Evolutionary conservation across 352 stramenopile genomes (phyloP).

Genomic region (Pythium aristosporum): DNA sequence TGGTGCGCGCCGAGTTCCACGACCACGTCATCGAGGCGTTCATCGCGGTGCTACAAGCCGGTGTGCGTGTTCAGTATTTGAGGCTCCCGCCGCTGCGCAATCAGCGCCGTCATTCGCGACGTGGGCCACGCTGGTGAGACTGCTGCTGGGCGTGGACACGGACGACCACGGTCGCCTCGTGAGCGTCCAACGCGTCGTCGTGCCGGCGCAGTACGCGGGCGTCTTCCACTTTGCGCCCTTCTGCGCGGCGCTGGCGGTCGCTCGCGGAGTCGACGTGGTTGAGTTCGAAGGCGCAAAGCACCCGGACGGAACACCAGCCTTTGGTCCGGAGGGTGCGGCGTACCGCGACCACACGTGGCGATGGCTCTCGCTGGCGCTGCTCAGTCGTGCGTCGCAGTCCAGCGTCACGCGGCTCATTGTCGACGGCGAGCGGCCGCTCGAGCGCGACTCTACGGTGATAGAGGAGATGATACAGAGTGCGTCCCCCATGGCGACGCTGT

Average conservation of each 20-base stretch:
- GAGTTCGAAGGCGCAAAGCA: neutral
- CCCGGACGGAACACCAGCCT: neutral
- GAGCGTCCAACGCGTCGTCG: neutral
- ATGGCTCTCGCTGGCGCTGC: neutral
- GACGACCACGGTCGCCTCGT: neutral
- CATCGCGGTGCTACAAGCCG: neutral
- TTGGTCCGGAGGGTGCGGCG: neutral
- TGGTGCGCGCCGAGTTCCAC: neutral
- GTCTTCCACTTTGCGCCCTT: constrained; percentile 3
- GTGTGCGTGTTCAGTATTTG: neutral
- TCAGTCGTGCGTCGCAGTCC: neutral
- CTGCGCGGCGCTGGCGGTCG: neutral
- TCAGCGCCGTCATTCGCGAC: neutral
- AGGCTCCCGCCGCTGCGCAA: neutral
- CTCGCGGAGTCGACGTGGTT: neutral
- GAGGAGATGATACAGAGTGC: neutral
- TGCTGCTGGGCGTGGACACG: neutral
- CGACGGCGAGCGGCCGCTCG: neutral
- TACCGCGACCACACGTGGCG: neutral
- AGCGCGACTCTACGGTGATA: neutral
- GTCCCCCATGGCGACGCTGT: neutral
- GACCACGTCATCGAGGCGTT: neutral
- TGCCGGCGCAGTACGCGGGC: neutral
- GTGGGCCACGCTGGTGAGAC: neutral
- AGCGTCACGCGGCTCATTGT: neutral